A percentile compares a stretch with the other conserved stretches of the same genome.
Conservation (phyloP, 495 filamentous ascomycete species). For the Extremus antarcticus region DNA sequence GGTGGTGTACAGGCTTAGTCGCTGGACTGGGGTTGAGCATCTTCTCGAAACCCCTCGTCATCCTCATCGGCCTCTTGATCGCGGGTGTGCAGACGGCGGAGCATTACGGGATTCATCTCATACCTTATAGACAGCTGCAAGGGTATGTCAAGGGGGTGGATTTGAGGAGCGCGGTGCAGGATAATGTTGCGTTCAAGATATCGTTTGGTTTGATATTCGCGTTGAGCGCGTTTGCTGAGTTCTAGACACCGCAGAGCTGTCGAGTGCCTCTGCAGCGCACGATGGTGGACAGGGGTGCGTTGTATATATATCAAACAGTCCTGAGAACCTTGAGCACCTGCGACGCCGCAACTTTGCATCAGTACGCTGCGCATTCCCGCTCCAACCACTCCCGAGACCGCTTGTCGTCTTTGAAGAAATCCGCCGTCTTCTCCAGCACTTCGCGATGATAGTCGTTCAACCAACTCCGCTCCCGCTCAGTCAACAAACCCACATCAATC, state of each 20-base stretch:
- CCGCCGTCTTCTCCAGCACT: conserved; percentile 69
- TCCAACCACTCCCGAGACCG: conserved; percentile 67
- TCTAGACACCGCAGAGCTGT: conserved; percentile 29
- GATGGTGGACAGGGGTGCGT: neutral
- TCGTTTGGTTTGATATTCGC: conserved; percentile 68
- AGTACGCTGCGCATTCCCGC: conserved; percentile 58
- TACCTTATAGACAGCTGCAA: conserved; percentile 51
- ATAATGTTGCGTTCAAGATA: conserved; percentile 66
- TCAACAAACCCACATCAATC: conserved; percentile 65
- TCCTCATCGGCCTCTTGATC: conserved; percentile 60
- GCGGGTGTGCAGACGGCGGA: conserved; percentile 56
- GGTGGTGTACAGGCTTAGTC: conserved; percentile 42
- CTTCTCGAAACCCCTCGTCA: conserved; percentile 63
- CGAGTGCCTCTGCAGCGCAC: no score
- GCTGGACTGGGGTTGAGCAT: conserved; percentile 59
- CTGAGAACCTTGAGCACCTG: no score
- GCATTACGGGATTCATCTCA: conserved; percentile 59
- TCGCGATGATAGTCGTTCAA: conserved; percentile 77
- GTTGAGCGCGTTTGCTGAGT: conserved; percentile 61
- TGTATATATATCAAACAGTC: neutral
- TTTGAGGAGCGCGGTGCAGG: conserved; percentile 48
- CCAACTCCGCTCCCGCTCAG: conserved; percentile 69
- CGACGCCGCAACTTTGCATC: no score
- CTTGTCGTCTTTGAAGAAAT: conserved; percentile 64
- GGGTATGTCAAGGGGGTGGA: conserved; percentile 47